A percentile compares a stretch with the other conserved stretches of the same genome.
phyloP scores from a whole-genome alignment of 2,329 filamentous ascomycete species.

The Colletotrichum godetiae region DNA sequence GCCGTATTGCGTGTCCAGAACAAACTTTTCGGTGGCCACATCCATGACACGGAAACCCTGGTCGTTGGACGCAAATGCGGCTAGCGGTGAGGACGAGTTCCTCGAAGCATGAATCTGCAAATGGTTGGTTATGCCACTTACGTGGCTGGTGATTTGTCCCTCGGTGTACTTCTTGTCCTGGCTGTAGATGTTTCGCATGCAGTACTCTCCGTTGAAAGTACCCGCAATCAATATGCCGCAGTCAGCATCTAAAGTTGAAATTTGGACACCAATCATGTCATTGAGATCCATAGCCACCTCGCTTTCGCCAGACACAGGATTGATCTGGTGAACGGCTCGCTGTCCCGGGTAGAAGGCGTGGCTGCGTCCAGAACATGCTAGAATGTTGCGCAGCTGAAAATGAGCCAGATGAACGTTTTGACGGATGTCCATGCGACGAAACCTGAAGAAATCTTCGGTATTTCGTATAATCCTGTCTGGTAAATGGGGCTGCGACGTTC shows the following conservation, averaged over 20 bases:
- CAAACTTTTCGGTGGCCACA: conserved; percentile 67
- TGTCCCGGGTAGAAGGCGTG: conserved; percentile 67
- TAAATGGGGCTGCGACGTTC: conserved; percentile 33
- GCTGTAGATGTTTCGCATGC: conserved; percentile 58
- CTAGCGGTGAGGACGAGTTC: conserved; percentile 62
- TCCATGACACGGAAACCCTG: conserved; percentile 69
- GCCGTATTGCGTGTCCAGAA: conserved; percentile 63
- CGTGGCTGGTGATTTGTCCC: conserved; percentile 59
- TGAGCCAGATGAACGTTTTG: conserved; percentile 68
- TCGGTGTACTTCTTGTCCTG: conserved; percentile 50
- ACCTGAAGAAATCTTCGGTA: conserved; percentile 66
- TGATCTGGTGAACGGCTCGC: conserved; percentile 62
- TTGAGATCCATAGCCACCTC: conserved; percentile 59
- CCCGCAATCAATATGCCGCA: conserved; percentile 69
- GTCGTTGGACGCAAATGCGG: conserved; percentile 74
- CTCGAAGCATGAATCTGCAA: conserved; percentile 67
- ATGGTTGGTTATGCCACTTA: conserved; percentile 73
- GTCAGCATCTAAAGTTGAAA: conserved; percentile 63
- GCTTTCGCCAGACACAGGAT: conserved; percentile 59
- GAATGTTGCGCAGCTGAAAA: conserved; percentile 73
- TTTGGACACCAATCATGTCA: conserved; percentile 50
- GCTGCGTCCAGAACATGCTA: conserved; percentile 66
- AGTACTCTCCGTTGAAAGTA: conserved; percentile 68
- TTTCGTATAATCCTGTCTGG: conserved; percentile 50
- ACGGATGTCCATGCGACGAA: conserved; percentile 66